A percentile compares a stretch with the other conserved stretches of the same genome.
Conservation (phyloP, 73 alveolate species). For the Uronychia setigera region DNA sequence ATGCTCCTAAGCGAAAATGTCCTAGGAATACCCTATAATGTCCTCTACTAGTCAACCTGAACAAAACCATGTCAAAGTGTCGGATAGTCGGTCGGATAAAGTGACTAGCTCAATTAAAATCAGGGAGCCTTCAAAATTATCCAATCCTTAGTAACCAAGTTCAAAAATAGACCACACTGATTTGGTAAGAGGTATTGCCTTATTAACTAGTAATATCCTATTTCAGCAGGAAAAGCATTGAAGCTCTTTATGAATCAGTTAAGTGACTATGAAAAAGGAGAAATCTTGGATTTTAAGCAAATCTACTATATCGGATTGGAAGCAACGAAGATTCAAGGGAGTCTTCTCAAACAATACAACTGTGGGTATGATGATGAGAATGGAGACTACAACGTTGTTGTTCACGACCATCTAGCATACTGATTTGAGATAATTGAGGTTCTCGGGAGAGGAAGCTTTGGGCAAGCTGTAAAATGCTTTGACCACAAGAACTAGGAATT, state of each 20-base stretch:
- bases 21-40: too few relatives aligned
- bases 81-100: neutral
- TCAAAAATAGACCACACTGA: neutral
- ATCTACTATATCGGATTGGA: constrained; percentile 61
- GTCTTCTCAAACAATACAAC: constrained; percentile 48
- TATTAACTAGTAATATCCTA: constrained; percentile 14
- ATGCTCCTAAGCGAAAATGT: too few relatives aligned
- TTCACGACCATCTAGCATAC: constrained; percentile 72
- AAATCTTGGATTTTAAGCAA: constrained; percentile 55
- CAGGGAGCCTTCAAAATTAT: neutral
- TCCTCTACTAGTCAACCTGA: too few relatives aligned
- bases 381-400: constrained; percentile 51
- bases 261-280: constrained; percentile 64
- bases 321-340: constrained; percentile 66
- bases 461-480: constrained; percentile 59
- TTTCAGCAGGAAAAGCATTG: constrained; percentile 47
- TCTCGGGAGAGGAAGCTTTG: constrained; percentile 72
- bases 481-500: constrained; percentile 70
- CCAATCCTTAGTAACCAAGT: neutral
- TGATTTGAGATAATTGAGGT: constrained; percentile 59
- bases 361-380: constrained; percentile 60
- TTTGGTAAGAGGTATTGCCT: neutral
- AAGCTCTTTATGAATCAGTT: constrained; percentile 30
- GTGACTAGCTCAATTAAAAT: neutral
- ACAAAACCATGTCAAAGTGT: too few relatives aligned